Evolutionary conservation across 177 flowering plant genomes (phyloP).

Genomic region (Telopea speciosissima): DNA sequence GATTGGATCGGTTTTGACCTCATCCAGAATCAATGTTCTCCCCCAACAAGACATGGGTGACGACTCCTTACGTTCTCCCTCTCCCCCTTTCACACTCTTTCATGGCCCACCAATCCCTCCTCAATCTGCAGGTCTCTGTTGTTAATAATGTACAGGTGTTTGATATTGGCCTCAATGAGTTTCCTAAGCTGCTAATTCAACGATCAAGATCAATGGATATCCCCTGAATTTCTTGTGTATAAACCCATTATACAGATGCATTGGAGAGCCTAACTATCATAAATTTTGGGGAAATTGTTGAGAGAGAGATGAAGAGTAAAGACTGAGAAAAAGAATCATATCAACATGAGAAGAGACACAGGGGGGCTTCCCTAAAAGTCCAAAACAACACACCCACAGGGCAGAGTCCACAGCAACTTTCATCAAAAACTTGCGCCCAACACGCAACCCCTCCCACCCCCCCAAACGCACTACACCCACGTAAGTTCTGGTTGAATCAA

Average conservation of each 20-base stretch:
- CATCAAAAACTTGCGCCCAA: conserved; percentile 1
- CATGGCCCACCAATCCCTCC: too few species aligned
- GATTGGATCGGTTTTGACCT: neutral
- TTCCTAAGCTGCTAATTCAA: too few species aligned
- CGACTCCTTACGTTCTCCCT: neutral
- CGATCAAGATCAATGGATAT: too few species aligned
- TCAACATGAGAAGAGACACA: neutral
- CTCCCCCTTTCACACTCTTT: too few species aligned
- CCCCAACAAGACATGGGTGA: neutral
- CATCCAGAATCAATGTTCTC: neutral
- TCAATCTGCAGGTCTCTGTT: too few species aligned
- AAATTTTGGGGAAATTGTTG: neutral
- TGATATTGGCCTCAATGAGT: too few species aligned
- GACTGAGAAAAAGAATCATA: neutral
- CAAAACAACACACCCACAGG: neutral
- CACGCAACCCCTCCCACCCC: neutral
- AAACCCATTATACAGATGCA: too few species aligned
- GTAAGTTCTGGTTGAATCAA: too few species aligned
- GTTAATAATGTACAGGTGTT: too few species aligned
- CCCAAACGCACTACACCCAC: too few species aligned
- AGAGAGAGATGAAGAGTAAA: neutral
- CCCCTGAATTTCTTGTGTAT: too few species aligned
- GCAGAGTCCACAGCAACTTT: neutral
- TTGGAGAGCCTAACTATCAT: neutral
- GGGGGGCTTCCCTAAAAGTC: neutral